Evolutionary conservation across 352 stramenopile genomes (phyloP), one percentile per base, ranked within the genome.

Genomic region (Phytophthora crassamura): DNA sequence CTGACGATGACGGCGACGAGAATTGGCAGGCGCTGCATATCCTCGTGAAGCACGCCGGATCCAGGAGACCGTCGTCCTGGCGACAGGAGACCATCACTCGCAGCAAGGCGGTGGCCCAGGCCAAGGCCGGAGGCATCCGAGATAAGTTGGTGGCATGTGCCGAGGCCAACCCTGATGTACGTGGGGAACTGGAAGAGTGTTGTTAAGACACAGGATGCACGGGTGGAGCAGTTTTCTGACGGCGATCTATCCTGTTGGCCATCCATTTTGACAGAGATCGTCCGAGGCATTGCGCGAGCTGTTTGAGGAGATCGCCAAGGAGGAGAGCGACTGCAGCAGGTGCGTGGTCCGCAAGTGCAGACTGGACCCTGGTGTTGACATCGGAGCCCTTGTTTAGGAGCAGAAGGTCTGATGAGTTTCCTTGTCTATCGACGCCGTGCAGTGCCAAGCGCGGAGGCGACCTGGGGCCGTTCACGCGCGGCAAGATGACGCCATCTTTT

Each of bases 401-500:
- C 25, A 30, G 25, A 30, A 2, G 45, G 45, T 0, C 15, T 62
- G 35, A 64, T 12, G 15, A 20, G 22, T 43, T 52, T 64, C 3
- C 7, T 30, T 48, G 12, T 34, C 8, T 16, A 33, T 16, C 36
- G 16, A 30, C 25, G 25, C 4, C 25, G n/a, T 68, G 33, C 20
- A 94, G 90, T 74, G 91, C 91, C 15, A 98, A 97, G 74, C 86
- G 88, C 33, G 93, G 92, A 14, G 94, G 94, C 2, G 93, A 98
- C 61, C 72, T 98, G 16, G 94, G 94, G 14, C 65, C 72, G 30
- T 98, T 98, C 64, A 82, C 69, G 8, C 84, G 82, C 39, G 91
- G 93, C 39, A 97, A 97, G 77, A 98, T 98, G 94, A 95, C 95
- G 55, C 84, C 88, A 51, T 75, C 89, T 12, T 98, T 98, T 68